A percentile compares a stretch with the other conserved stretches of the same genome.
Evolutionary conservation across 2,329 filamentous ascomycete genomes (phyloP).

Genomic region (Aspergillus sclerotialis): DNA sequence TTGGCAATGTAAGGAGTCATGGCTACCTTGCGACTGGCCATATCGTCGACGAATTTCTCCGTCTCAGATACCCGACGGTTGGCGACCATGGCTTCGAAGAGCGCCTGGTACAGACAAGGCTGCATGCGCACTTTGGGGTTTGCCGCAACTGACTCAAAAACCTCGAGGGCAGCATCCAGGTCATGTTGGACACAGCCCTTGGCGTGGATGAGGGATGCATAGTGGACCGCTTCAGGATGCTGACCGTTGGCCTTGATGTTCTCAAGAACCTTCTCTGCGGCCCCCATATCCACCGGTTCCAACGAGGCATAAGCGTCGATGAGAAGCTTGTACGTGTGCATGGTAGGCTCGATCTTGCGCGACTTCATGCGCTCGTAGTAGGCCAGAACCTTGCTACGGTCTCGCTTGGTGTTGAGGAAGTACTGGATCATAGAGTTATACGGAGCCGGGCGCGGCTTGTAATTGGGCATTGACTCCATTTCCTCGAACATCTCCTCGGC

Average conservation of each 20-base stretch:
- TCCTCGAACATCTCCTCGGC: constrained; percentile 97
- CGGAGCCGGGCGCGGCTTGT: constrained; percentile 92
- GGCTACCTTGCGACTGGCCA: constrained; percentile 67
- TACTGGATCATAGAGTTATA: constrained; percentile 99
- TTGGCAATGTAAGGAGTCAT: constrained; percentile 98
- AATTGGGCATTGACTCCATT: constrained; percentile 98
- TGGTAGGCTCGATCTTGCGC: constrained; percentile 80
- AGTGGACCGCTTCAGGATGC: constrained; percentile 84
- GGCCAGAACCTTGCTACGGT: constrained; percentile 83
- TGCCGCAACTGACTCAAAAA: constrained; percentile 74
- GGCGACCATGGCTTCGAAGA: constrained; percentile 96
- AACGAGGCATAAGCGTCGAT: constrained; percentile 93
- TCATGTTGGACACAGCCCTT: constrained; percentile 92
- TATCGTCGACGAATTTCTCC: constrained; percentile 65
- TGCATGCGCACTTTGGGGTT: constrained; percentile 63
- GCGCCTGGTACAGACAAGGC: constrained; percentile 85
- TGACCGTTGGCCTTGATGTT: constrained; percentile 69
- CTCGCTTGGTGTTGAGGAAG: constrained; percentile 94
- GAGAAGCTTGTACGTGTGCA: constrained; percentile 95
- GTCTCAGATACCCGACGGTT: constrained; percentile 79
- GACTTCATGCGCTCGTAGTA: constrained; percentile 94
- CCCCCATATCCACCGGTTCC: constrained; percentile 81
- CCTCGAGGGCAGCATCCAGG: constrained; percentile 69
- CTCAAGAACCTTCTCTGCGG: constrained; percentile 75
- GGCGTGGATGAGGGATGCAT: constrained; percentile 90